These are phyloP conservation scores for Dendrobium catenatum DNA, from an alignment of 106 monocot species.

Conservation along the genomic window DNA sequence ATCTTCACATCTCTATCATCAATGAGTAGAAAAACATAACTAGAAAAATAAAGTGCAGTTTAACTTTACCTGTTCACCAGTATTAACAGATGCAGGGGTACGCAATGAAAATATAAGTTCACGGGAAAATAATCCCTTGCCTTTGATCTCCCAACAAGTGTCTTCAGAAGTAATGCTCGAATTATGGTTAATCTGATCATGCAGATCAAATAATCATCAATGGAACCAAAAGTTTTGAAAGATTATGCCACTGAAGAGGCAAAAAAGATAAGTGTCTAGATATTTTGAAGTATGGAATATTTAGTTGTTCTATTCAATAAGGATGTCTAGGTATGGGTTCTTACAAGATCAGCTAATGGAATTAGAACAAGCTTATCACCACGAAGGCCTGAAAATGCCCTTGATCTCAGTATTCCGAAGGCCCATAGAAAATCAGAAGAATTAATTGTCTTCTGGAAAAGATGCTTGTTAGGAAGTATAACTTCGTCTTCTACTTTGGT, in stretches of 20 bases:
- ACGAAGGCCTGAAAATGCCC: slow-evolving; percentile 75
- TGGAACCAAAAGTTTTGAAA: not conserved
- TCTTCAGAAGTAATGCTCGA: slow-evolving; percentile 54
- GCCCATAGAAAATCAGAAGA: slow-evolving; percentile 76
- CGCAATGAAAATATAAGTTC: slow-evolving; percentile 66
- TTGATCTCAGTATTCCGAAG: slow-evolving; percentile 84
- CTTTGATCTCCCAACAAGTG: slow-evolving; percentile 68
- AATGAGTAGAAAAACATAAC: not conserved
- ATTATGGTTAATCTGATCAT: slow-evolving; percentile 66
- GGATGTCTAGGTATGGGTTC: slow-evolving; percentile 1
- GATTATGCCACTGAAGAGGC: not conserved
- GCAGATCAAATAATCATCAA: slow-evolving; percentile 1
- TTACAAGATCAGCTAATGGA: slow-evolving; percentile 89
- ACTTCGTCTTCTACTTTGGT: slow-evolving; percentile 55
- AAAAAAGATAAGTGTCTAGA: not conserved
- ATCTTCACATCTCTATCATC: not conserved
- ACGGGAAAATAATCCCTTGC: slow-evolving; percentile 70
- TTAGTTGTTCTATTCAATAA: not conserved
- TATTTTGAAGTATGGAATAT: not conserved
- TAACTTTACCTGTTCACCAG: slow-evolving; percentile 69
- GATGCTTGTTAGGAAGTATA: slow-evolving; percentile 46
- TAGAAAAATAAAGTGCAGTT: not conserved
- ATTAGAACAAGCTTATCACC: slow-evolving; percentile 84
- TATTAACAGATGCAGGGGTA: slow-evolving; percentile 53
- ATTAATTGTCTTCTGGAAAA: slow-evolving; percentile 61